Conservation (phyloP, 371 early-diverging fungal genomes). For the Conidiobolus incongruus region DNA sequence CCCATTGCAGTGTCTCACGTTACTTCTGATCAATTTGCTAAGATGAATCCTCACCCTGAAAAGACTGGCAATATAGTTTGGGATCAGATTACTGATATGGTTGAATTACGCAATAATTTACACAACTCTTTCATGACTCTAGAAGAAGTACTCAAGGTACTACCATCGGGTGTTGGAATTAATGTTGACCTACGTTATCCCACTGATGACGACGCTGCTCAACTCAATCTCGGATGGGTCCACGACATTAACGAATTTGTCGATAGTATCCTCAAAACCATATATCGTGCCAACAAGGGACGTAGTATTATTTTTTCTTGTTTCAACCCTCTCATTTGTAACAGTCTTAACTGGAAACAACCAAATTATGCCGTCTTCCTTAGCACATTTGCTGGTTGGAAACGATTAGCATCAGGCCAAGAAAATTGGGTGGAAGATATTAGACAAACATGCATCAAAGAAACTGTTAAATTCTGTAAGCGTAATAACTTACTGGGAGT, state of each 20-base stretch:
- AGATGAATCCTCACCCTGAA: no score
- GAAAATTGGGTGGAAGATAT: constrained; percentile 11
- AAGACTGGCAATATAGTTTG: no score
- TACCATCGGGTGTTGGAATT: no score
- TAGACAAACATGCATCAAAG: constrained; percentile 31
- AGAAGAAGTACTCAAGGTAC: no score
- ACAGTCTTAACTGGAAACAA: constrained; percentile 90
- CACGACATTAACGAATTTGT: constrained; percentile 52
- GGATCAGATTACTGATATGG: no score
- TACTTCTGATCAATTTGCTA: no score
- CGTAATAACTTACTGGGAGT: constrained; percentile 65
- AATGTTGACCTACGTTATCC: no score
- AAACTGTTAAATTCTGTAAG: constrained; percentile 48
- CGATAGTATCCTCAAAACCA: constrained; percentile 56
- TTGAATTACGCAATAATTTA: no score
- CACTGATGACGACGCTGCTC: constrained; percentile 24
- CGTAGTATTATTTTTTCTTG: constrained; percentile 56
- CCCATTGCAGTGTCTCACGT: no score
- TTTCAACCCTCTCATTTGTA: constrained; percentile 74
- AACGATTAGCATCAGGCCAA: constrained; percentile 23
- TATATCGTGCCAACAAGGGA: constrained; percentile 29
- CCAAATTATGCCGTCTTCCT: constrained; percentile 55
- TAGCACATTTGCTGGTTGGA: not conserved
- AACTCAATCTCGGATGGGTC: constrained; percentile 24
- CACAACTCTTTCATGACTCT: no score